Base-by-base conservation (phyloP, 306 rosid genomes). In the Canavalia ensiformis region DNA sequence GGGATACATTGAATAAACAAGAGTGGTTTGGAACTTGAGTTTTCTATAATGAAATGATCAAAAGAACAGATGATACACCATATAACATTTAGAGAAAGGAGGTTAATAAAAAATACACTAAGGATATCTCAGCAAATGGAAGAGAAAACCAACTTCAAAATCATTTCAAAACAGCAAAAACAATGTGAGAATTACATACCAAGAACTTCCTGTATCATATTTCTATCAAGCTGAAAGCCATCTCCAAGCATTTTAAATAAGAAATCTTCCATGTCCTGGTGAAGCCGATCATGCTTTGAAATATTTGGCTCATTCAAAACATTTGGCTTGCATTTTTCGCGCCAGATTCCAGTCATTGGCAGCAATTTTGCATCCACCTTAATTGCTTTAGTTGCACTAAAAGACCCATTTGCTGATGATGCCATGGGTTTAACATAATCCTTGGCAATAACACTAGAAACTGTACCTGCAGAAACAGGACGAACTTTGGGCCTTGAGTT, bases 231-330 rank as follows among this genome's bases (percentile, higher is more conserved):
- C 84, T 81, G 81, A 82, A 90, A 93, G 44, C 97, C 98, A 67
- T 87, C 86, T 62, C 96, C 97, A 72, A 95, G 97, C 97, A 93
- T 91, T 60, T 60, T 85, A 81, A 86, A 89, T 72, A 95, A 80
- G 79, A 95, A 90, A 34, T 93, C 90, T 77, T 92, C 98, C 94
- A 90, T 92, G 71, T 86, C 92, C 65, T 72, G 87, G 62, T 86
- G 92, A 83, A 90, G 84, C 29, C 1, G 44, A 74, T 81, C 69
- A 31, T 81, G 79, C 66, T 76, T 86, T 3, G 45, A 67, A 31
- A 73, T 74, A 68, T 60, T 68, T 29, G 82, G 77, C 87, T 60
- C 25, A 18, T 18, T 86, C 5, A 45, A 67, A 31, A 73, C 72
- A 68, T 60, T 68, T 29, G 82, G 77, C 87, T 60, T 33, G 2